These are phyloP conservation scores for Globisporangium sylvaticum DNA, from an alignment of 352 stramenopile species.

Conservation along the genomic window DNA sequence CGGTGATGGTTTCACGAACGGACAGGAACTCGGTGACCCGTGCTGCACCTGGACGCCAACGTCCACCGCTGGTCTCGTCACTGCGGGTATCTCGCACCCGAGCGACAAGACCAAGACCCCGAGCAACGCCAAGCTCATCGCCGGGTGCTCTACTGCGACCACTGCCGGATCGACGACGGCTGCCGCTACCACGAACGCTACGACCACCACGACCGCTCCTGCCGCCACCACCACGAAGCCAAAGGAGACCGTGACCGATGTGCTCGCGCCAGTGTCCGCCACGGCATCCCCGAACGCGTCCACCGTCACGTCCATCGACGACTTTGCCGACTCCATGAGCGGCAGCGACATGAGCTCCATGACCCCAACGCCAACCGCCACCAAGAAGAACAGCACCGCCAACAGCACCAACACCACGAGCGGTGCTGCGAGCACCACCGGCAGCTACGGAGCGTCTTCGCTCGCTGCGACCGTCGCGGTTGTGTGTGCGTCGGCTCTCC, in stretches of 20 bases:
- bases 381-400: background rate
- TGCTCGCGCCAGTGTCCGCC: slow-evolving; percentile 1
- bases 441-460: background rate
- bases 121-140: slow-evolving; percentile 39
- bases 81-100: slow-evolving; percentile 51
- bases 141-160: slow-evolving; percentile 37
- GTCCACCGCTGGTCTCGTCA: slow-evolving; percentile 42
- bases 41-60: slow-evolving; percentile 72
- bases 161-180: slow-evolving; percentile 13
- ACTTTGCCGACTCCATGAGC: background rate
- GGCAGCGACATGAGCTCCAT: background rate
- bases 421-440: background rate
- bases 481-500: background rate
- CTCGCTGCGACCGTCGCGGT: background rate
- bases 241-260: slow-evolving; percentile 2
- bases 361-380: background rate
- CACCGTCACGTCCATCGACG: slow-evolving; percentile 1
- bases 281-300: background rate
- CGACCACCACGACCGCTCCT: slow-evolving; percentile 24
- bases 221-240: slow-evolving; percentile 11
- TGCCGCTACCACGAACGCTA: slow-evolving; percentile 17
- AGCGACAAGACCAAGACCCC: slow-evolving; percentile 52
- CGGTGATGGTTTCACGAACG: slow-evolving; percentile 81
- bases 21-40: slow-evolving; percentile 79
- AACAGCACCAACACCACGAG: slow-evolving; percentile 3